These are phyloP conservation scores for Babesia bigemina DNA, from an alignment of 169 alveolate species.

Conservation along the genomic window DNA sequence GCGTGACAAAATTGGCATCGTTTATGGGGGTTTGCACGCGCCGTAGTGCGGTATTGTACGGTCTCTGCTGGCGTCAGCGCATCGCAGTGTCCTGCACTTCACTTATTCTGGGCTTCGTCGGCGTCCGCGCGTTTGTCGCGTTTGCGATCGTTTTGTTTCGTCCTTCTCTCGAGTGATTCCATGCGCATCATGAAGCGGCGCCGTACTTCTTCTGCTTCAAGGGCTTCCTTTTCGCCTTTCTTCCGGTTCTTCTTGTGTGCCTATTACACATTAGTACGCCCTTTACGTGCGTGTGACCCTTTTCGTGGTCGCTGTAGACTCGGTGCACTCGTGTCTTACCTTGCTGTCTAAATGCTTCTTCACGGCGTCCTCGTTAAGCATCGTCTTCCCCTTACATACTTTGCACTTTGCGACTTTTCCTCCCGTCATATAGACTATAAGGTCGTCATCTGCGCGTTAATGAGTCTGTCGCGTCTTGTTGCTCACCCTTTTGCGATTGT, in stretches of 20 bases:
- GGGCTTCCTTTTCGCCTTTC: not conserved
- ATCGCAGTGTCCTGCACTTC: not conserved
- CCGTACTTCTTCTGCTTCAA: slow-evolving; percentile 26
- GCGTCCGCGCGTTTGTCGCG: not conserved
- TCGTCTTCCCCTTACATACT: slow-evolving; percentile 50
- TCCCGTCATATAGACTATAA: slow-evolving; percentile 24
- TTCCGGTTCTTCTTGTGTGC: slow-evolving; percentile 15
- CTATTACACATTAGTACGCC: not conserved
- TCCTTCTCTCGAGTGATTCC: slow-evolving; percentile 31
- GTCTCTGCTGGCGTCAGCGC: not conserved
- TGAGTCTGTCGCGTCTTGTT: not conserved
- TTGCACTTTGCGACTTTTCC: slow-evolving; percentile 59
- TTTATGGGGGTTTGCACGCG: slow-evolving; percentile 1
- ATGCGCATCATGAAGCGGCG: slow-evolving; percentile 27
- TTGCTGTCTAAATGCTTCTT: slow-evolving; percentile 60
- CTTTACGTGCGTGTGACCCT: not conserved
- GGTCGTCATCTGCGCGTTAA: slow-evolving; percentile 1
- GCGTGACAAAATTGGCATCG: not conserved
- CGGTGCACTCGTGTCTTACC: slow-evolving; percentile 26
- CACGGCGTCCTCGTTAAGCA: slow-evolving; percentile 60
- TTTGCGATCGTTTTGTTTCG: not conserved
- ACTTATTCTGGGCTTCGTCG: not conserved
- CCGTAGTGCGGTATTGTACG: not conserved
- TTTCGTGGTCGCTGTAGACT: not conserved
- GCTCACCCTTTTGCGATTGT: slow-evolving; percentile 12